Evolutionary conservation across 495 filamentous ascomycete species (phyloP), one percentile per base, ranked within the genome.

Genomic region (Penicillium daleae): DNA sequence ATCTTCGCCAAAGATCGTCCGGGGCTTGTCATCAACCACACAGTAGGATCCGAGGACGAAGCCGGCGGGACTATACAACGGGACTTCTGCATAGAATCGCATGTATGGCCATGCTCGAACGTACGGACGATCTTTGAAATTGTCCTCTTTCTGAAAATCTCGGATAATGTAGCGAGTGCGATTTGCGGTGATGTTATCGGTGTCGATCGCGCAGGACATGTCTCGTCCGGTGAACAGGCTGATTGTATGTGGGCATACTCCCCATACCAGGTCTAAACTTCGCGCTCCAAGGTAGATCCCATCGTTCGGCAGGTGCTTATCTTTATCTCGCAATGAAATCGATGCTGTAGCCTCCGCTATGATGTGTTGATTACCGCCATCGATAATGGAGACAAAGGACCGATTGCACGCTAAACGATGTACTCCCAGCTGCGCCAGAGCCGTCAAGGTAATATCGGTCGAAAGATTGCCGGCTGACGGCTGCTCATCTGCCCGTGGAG

Each of bases 51-150:
- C 88, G 57, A 91, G 86, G 7, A 84, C 81, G 51, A 85, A 80
- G 12, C 87, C 88, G 21, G 76, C 74, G 19, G 78, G 82, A 5
- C 84, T 87, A 33, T 82, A 75, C 9, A 91, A 76, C 0, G 88
- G 87, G 2, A 87, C 86, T 15, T 85, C 87, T 7, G 85, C 86
- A 62, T 90, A 91, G 69, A 88, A 91, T 19, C 72, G 77, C 44
- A 80, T 70, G 49, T 74, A 61, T 2, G 84, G 74, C 79, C 78
- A 73, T 24, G 67, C 70, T 24, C 63, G 56, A 33, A 85, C 76
- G 61, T 79, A 79, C 2, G 74, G 63, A 48, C 77, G 71, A 54
- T 78, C 61, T 55, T 75, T 76, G 65, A 85, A 87, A 4, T 72
- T 70, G 9, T 76, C 76, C 54, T 89, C 84, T 6, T 65, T 22